Conservation (phyloP, 2,329 filamentous ascomycete genomes). For the Aspergillus sclerotialis region DNA sequence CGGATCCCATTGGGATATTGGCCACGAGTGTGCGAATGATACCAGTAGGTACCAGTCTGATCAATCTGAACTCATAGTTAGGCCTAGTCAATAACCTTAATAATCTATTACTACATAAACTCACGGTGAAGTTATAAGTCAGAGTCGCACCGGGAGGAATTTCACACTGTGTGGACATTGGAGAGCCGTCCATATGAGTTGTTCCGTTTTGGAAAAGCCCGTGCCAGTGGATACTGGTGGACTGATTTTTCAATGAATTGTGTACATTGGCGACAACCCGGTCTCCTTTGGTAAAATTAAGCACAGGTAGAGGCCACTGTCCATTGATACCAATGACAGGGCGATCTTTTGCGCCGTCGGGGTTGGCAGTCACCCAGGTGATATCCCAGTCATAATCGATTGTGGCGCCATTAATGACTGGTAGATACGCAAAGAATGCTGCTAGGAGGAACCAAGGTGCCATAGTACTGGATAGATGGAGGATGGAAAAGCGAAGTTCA, state of each 20-base stretch:
- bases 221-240: conserved; percentile 67
- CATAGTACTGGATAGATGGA: too few species aligned
- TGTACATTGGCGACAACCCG: conserved; percentile 61
- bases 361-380: conserved; percentile 49
- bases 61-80: conserved; percentile 43
- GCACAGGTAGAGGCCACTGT: conserved; percentile 64
- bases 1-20: conserved; percentile 65
- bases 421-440: too few species aligned
- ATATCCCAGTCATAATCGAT: conserved; percentile 48
- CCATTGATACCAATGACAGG: conserved; percentile 65
- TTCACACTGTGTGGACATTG: conserved; percentile 60
- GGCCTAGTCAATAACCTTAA: conserved; percentile 24
- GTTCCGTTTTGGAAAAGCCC: conserved; percentile 72
- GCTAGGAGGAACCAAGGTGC: too few species aligned
- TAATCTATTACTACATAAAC: too few species aligned
- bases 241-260: conserved; percentile 59
- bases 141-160: conserved; percentile 58
- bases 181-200: conserved; percentile 66
- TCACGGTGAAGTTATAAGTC: conserved; percentile 62
- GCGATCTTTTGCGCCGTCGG: conserved; percentile 46
- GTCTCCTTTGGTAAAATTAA: conserved; percentile 69
- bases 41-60: conserved; percentile 54
- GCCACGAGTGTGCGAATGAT: conserved; percentile 59
- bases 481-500: too few species aligned
- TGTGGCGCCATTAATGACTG: background rate